phyloP scores from a whole-genome alignment of 192 early-diverging fungal species.

The Bifiguratus adelaidae region DNA sequence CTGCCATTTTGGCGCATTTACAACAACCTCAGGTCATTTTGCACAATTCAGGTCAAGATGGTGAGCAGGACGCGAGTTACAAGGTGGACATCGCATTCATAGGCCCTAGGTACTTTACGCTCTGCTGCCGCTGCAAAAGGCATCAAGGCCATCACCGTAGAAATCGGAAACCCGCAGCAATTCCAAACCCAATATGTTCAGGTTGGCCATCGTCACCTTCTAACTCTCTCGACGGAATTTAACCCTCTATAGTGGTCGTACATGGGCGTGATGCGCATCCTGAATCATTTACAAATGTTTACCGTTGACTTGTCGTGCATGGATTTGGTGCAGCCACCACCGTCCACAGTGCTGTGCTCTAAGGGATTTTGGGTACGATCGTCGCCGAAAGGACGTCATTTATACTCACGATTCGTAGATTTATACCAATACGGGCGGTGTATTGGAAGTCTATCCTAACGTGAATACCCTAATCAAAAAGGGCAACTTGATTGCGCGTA shows the following conservation, averaged over 20 bases:
- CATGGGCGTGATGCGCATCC: constrained; percentile 53
- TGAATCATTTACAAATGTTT: constrained; percentile 54
- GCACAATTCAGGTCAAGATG: constrained; percentile 58
- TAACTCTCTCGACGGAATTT: too few relatives aligned
- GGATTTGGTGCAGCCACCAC: constrained; percentile 2
- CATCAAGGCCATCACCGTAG: constrained; percentile 82
- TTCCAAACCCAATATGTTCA: constrained; percentile 81
- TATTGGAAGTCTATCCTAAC: constrained; percentile 73
- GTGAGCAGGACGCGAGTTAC: too few relatives aligned
- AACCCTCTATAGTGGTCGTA: constrained; percentile 37
- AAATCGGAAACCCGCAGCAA: constrained; percentile 81
- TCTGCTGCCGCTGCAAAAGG: constrained; percentile 65
- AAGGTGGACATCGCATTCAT: too few relatives aligned
- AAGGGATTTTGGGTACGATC: constrained; percentile 18
- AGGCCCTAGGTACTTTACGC: constrained; percentile 65
- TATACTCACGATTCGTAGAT: constrained; percentile 49
- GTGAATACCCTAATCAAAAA: constrained; percentile 76
- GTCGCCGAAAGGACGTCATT: not conserved
- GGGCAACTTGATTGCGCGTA: constrained; percentile 73
- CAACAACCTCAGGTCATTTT: constrained; percentile 78
- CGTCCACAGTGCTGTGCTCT: constrained; percentile 18
- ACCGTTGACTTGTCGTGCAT: constrained; percentile 5
- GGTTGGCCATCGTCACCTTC: too few relatives aligned
- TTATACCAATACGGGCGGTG: constrained; percentile 78
- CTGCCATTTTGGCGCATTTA: constrained; percentile 66